Conservation (phyloP, 2,329 filamentous ascomycete genomes). For the Aspergillus cejpii region DNA sequence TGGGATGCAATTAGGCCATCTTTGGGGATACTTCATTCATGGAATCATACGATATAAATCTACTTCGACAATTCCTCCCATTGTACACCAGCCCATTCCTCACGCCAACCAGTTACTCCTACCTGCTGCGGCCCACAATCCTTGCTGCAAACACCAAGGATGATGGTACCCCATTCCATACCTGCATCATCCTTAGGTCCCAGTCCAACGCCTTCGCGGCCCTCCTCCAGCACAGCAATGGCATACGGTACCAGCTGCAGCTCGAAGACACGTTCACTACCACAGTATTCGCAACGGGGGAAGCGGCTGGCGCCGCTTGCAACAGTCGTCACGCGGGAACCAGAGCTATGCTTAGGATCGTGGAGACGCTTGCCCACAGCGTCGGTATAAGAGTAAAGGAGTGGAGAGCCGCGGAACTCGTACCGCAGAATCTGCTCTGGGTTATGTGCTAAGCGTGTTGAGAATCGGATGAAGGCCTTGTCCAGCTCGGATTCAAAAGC, state of each 20-base stretch:
- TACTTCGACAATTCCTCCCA: slow-evolving; percentile 66
- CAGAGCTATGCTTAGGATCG: slow-evolving; percentile 17
- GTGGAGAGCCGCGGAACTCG: slow-evolving; percentile 63
- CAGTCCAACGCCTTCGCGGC: slow-evolving; percentile 55
- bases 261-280: slow-evolving; percentile 72
- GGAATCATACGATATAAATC: neutral
- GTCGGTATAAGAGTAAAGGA: slow-evolving; percentile 77
- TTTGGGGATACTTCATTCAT: neutral
- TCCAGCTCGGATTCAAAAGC: slow-evolving; percentile 71
- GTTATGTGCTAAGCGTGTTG: slow-evolving; percentile 69
- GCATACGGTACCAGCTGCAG: slow-evolving; percentile 86
- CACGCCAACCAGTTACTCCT: slow-evolving; percentile 68
- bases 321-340: slow-evolving; percentile 24
- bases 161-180: slow-evolving; percentile 97
- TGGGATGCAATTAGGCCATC: neutral
- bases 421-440: slow-evolving; percentile 77
- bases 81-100: slow-evolving; percentile 97
- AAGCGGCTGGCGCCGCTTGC: slow-evolving; percentile 43
- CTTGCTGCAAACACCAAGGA: slow-evolving; percentile 73
- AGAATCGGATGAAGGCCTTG: slow-evolving; percentile 71
- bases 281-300: slow-evolving; percentile 71
- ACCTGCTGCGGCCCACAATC: slow-evolving; percentile 64
- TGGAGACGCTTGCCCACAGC: slow-evolving; percentile 60
- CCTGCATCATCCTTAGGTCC: slow-evolving; percentile 58
- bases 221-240: slow-evolving; percentile 77